Percentiles rank a stretch among this genome's conserved stretches.
Conservation (phyloP, 2,329 filamentous ascomycete genomes). For the Aspergillus carbonarius region DNA sequence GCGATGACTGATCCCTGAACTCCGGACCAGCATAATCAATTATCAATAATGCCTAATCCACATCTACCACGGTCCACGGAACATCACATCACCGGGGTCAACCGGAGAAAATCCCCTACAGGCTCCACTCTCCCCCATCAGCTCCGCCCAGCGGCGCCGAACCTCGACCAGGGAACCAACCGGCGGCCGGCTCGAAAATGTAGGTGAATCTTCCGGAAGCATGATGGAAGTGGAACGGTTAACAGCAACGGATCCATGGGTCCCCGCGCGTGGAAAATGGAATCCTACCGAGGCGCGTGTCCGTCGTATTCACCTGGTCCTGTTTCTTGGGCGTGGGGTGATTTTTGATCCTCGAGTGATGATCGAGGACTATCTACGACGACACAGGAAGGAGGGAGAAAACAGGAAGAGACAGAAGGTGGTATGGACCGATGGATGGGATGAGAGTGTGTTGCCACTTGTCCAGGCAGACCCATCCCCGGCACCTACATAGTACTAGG, state of each 20-base stretch:
- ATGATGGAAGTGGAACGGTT: constrained; percentile 3
- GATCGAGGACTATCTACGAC: too few species aligned
- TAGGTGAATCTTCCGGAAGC: constrained; percentile 7
- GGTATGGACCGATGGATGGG: too few species aligned
- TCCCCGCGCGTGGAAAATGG: constrained; percentile 2
- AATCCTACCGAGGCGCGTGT: neutral
- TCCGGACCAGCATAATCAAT: neutral
- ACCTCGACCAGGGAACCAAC: neutral
- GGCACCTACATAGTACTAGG: too few species aligned
- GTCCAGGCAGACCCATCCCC: too few species aligned
- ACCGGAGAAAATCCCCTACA: constrained; percentile 1
- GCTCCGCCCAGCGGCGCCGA: neutral
- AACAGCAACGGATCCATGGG: constrained; percentile 1
- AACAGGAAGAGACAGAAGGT: too few species aligned
- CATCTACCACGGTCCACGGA: neutral
- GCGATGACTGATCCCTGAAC: neutral
- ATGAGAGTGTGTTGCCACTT: too few species aligned
- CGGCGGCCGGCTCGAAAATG: neutral
- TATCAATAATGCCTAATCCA: neutral
- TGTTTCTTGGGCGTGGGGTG: neutral
- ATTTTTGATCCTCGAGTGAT: neutral
- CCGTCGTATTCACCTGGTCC: neutral
- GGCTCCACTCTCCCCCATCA: neutral
- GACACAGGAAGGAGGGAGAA: too few species aligned
- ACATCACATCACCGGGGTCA: constrained; percentile 4